Conservation (phyloP, 2,329 filamentous ascomycete genomes). For the Colletotrichum tofieldiae region DNA sequence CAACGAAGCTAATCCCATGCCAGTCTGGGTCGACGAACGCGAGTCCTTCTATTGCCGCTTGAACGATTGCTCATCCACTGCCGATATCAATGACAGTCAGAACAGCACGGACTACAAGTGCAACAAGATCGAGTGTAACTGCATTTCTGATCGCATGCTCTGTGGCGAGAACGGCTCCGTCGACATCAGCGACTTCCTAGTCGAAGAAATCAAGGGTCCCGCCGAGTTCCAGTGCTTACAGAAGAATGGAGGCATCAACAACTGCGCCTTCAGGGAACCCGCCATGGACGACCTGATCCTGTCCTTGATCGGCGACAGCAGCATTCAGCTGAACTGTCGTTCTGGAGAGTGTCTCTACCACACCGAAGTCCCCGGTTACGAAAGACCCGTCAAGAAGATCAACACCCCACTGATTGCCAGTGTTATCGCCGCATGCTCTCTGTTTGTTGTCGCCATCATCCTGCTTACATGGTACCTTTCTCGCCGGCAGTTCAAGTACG, state of each 20-base stretch:
- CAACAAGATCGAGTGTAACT: conserved; percentile 87
- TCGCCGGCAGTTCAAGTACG: conserved; percentile 78
- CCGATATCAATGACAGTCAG: conserved; percentile 76
- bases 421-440: conserved; percentile 87
- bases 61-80: conserved; percentile 82
- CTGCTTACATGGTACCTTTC: conserved; percentile 90
- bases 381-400: conserved; percentile 90
- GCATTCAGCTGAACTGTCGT: conserved; percentile 86
- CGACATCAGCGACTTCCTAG: conserved; percentile 91
- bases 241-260: conserved; percentile 73
- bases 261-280: conserved; percentile 90
- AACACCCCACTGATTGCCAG: conserved; percentile 97
- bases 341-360: conserved; percentile 94
- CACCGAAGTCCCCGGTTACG: conserved; percentile 93
- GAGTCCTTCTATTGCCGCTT: conserved; percentile 98
- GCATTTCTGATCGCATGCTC: conserved; percentile 92
- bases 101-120: conserved; percentile 92
- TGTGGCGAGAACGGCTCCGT: conserved; percentile 94
- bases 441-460: conserved; percentile 92
- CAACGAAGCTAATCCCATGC: background rate
- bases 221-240: conserved; percentile 85
- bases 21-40: conserved; percentile 93
- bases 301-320: conserved; percentile 90
- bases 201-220: conserved; percentile 86
- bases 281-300: conserved; percentile 93